Evolutionary conservation across 2,329 filamentous ascomycete genomes (phyloP).

Genomic region (Aschersonia sp.): DNA sequence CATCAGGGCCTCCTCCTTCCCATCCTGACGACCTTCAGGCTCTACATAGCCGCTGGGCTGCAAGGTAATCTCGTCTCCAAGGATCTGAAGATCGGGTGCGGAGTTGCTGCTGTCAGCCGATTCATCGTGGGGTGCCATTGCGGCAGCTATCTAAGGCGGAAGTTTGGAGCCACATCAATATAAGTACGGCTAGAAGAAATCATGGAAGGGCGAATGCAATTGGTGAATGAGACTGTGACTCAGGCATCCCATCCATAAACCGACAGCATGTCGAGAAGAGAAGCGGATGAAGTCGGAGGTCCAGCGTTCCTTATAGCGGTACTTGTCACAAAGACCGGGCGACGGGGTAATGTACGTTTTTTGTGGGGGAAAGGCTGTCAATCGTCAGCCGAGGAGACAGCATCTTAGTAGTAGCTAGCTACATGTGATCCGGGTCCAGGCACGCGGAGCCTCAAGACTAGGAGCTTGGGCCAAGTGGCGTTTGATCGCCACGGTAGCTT

Average conservation of each 20-base stretch:
- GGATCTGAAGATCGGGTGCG: conserved; percentile 64
- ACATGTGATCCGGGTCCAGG: no score
- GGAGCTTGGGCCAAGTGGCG: no score
- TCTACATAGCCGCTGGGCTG: conserved; percentile 58
- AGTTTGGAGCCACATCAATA: neutral
- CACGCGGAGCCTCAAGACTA: no score
- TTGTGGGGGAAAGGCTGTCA: neutral
- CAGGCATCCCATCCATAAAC: neutral
- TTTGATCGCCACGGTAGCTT: no score
- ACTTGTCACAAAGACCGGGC: neutral
- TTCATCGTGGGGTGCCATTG: conserved; percentile 17
- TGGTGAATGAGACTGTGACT: no score
- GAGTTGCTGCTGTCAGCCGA: conserved; percentile 21
- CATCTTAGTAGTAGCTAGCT: no score
- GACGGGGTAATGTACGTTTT: neutral
- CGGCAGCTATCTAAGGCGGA: conserved; percentile 1
- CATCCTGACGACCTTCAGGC: conserved; percentile 30
- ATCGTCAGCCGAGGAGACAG: neutral
- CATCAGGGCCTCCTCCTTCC: conserved; percentile 51
- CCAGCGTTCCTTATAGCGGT: neutral
- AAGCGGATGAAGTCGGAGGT: neutral
- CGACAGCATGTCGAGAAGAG: neutral
- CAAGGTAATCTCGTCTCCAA: conserved; percentile 59
- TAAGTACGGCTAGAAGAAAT: neutral
- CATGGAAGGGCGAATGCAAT: no score